Conservation (phyloP, 148 eudicot species). For the Camellia sinensis region DNA sequence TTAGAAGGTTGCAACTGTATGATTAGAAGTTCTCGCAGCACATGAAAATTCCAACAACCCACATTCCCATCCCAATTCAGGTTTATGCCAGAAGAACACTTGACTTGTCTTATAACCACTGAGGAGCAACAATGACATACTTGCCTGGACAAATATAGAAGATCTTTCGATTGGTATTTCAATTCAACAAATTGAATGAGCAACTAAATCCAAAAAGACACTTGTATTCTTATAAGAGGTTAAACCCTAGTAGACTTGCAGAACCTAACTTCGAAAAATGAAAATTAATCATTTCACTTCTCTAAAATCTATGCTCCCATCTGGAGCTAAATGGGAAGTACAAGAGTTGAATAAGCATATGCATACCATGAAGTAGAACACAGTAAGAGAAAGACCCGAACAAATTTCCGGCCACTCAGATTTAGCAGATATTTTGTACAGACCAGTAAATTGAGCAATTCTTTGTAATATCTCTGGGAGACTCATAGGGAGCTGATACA, state of each 20-base stretch:
- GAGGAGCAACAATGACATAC: no score
- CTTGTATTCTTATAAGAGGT: not conserved
- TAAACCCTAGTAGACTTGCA: not conserved
- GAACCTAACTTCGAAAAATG: not conserved
- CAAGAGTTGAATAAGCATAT: not conserved
- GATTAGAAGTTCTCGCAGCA: no score
- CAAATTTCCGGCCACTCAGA: conserved; percentile 70
- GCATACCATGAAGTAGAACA: conserved; percentile 75
- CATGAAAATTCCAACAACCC: no score
- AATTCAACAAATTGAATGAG: not conserved
- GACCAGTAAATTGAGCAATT: conserved; percentile 56
- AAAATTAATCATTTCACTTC: not conserved
- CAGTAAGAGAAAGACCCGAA: conserved; percentile 65
- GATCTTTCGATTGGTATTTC: not conserved
- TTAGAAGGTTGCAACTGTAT: no score
- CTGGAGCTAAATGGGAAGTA: not conserved
- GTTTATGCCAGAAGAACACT: no score
- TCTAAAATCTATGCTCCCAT: not conserved
- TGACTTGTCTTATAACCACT: no score
- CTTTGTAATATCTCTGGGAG: conserved; percentile 36
- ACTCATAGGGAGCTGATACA: conserved; percentile 74
- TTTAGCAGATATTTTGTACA: conserved; percentile 60
- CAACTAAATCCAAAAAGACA: not conserved
- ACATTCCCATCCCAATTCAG: no score
- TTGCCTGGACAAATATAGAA: not conserved